Evolutionary conservation across 108 stramenopile genomes (phyloP).

Genomic region (Pseudonitzschia pungens): DNA sequence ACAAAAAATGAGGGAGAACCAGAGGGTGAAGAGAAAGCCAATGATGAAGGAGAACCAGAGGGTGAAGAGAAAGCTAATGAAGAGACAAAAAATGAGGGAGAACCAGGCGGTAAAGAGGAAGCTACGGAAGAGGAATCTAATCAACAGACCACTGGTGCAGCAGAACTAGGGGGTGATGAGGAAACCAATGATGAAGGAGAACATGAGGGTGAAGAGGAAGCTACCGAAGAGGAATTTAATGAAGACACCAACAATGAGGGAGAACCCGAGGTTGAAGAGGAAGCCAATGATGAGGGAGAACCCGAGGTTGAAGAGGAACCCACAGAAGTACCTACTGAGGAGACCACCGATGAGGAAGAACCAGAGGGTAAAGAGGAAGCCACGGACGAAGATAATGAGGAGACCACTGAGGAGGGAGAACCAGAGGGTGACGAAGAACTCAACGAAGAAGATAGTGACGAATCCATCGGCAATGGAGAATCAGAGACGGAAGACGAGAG

Average conservation of each 20-base stretch:
- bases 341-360: too few species aligned
- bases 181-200: background rate
- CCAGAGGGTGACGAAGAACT: too few species aligned
- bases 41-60: too few species aligned
- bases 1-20: background rate
- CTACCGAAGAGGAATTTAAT: background rate
- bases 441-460: background rate
- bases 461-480: background rate
- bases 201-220: slow-evolving; percentile 1
- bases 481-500: too few species aligned
- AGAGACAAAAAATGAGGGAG: background rate
- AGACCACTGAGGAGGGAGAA: too few species aligned
- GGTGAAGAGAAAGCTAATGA: background rate
- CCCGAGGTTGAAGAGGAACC: background rate
- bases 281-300: background rate
- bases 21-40: background rate
- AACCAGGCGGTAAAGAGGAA: background rate
- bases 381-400: too few species aligned
- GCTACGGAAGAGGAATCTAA: background rate
- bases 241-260: slow-evolving; percentile 5
- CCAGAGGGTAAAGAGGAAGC: too few species aligned
- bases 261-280: background rate
- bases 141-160: background rate
- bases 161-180: background rate
- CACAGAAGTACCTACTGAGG: too few species aligned